Percentiles rank a stretch among this genome's conserved stretches.
These are phyloP conservation scores for Yamadazyma aaseri DNA, from an alignment of 1,139 yeast species.

Conservation along the genomic window DNA sequence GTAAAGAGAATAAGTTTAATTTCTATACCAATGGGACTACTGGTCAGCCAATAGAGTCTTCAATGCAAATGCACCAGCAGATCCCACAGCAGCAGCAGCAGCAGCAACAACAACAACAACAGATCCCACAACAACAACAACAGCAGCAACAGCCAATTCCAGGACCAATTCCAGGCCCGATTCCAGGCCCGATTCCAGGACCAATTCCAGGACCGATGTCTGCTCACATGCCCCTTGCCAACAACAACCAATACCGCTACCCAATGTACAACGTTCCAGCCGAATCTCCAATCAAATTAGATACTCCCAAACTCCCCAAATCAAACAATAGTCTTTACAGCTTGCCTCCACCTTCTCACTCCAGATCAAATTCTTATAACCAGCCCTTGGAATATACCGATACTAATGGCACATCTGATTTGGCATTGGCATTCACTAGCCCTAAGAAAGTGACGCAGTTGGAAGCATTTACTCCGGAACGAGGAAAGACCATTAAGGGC, in stretches of 20 bases:
- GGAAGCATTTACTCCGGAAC: slow-evolving; percentile 82
- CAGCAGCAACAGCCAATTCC: neutral
- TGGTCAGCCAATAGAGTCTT: neutral
- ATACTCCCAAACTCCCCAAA: slow-evolving; percentile 40
- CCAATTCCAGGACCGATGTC: neutral
- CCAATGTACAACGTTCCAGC: slow-evolving; percentile 16
- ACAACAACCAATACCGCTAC: slow-evolving; percentile 1
- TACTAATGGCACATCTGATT: slow-evolving; percentile 27
- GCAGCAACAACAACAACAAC: neutral
- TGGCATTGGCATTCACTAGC: slow-evolving; percentile 42
- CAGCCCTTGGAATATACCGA: slow-evolving; percentile 15
- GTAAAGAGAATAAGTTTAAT: slow-evolving; percentile 16
- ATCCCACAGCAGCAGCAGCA: neutral
- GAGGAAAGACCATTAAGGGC: slow-evolving; percentile 49
- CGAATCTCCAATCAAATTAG: slow-evolving; percentile 33
- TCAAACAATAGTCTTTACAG: slow-evolving; percentile 30
- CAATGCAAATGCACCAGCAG: slow-evolving; percentile 4
- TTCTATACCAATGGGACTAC: neutral
- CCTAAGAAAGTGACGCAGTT: slow-evolving; percentile 62
- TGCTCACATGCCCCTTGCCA: neutral
- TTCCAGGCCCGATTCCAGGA: neutral
- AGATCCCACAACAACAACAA: neutral
- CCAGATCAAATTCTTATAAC: slow-evolving; percentile 31
- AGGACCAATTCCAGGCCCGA: neutral
- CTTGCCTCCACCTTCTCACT: slow-evolving; percentile 29